Base-by-base conservation (phyloP, 1,284 basidiomycete genomes). In the Nidula niveotomentosa region DNA sequence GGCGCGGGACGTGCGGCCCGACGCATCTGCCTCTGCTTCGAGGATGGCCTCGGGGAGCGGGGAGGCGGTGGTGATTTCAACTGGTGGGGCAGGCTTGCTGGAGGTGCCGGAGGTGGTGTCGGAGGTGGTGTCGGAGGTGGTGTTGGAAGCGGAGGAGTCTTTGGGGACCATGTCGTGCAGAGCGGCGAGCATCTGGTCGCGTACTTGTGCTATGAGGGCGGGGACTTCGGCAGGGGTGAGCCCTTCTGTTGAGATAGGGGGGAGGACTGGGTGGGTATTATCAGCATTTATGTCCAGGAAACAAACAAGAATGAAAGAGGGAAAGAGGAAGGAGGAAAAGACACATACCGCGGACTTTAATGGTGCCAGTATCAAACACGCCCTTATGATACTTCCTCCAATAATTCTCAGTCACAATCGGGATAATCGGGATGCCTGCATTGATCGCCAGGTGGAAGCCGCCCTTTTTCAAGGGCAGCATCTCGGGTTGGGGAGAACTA, bases 381-480 rank as follows among this genome's bases (percentile, higher is more conserved):
- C 86, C 88, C 62, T 85, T 81, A 57, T 84, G 86, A 72, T 96
- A 97, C 55, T 96, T 64, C 56, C 84, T 77, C 83, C 91, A 90
- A 70, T 98, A 98, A 72, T 98, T 98, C 74, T 99, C 95, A 61
- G 89, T 90, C 0, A 99, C 90, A 52, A 99, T 84, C 8, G 96
- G 95, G 13, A 94, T 83, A 62, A 99, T 88, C 6, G 95, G 94
- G 46, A 96, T 80, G 18, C 88, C 88, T 6, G 90, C 88, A 72
- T 97, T 90, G 12, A 98, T 80, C 10, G 97, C 96, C 37, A 98
- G 82, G 68, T 99, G 94, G 81, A 99, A 99, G 0, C 95, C 96
- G 41, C 97, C 97, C 74, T 98, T 99, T 78, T 99, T 99, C 77
- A 99, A 91, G 0, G 94, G 90, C 2, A 94, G 79, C 66, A 98